phyloP scores from a whole-genome alignment of 306 rosid species.

The Begonia masoniana region DNA sequence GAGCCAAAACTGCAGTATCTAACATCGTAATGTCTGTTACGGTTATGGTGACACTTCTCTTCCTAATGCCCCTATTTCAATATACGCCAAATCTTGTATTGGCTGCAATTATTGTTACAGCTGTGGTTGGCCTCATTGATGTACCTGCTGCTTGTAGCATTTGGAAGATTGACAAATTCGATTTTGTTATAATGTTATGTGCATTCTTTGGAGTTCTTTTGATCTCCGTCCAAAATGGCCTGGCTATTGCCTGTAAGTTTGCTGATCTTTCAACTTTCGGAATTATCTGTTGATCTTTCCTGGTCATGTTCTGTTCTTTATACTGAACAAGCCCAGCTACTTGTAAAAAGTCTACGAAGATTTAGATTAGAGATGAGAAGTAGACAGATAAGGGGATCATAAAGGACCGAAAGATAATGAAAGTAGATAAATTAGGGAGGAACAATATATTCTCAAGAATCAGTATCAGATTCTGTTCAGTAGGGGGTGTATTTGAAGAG shows the following conservation, averaged over 20 bases:
- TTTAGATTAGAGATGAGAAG: no score
- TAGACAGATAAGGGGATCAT: no score
- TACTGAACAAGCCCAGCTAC: no score
- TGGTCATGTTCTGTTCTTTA: no score
- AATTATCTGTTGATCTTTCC: no score
- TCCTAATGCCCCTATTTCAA: constrained; percentile 86
- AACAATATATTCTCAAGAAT: no score
- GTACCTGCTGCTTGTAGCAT: constrained; percentile 61
- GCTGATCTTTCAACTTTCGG: background rate
- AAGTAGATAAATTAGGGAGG: no score
- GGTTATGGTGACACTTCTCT: constrained; percentile 83
- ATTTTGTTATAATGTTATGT: constrained; percentile 54
- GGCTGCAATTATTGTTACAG: constrained; percentile 85
- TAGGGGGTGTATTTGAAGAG: no score
- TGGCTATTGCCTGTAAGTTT: constrained; percentile 81
- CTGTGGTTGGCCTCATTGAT: constrained; percentile 82
- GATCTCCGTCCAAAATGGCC: constrained; percentile 75
- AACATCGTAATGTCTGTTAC: constrained; percentile 86
- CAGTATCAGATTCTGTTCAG: no score
- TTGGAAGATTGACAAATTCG: constrained; percentile 84
- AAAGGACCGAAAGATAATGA: no score
- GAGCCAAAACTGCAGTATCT: constrained; percentile 78
- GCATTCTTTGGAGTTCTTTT: constrained; percentile 85
- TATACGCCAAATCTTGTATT: constrained; percentile 84
- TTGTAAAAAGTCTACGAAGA: no score